A percentile compares a stretch with the other conserved stretches of the same genome.
phyloP scores from a whole-genome alignment of 164 flowering plant species.

The Sedum album region DNA sequence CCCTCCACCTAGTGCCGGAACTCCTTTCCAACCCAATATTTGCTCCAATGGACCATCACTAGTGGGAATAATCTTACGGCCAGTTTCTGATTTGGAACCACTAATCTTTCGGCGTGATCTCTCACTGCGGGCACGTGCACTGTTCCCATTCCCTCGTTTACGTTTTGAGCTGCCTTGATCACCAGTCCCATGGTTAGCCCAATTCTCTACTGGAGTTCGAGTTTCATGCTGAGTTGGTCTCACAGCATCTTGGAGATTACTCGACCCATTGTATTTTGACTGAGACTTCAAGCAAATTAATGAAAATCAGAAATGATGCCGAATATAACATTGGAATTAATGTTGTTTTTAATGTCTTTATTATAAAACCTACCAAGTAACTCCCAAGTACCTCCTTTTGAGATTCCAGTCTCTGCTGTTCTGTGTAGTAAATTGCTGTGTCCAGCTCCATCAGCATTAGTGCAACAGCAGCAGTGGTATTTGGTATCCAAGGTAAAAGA shows the following conservation, averaged over 20 bases:
- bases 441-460: slow-evolving; percentile 78
- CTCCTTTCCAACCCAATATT: slow-evolving; percentile 34
- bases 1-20: slow-evolving; percentile 44
- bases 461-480: slow-evolving; percentile 75
- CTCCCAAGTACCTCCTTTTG: slow-evolving; percentile 32
- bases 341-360: neutral
- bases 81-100: slow-evolving; percentile 27
- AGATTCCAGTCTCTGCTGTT: slow-evolving; percentile 42
- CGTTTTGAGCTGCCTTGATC: slow-evolving; percentile 25
- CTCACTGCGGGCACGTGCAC: slow-evolving; percentile 37
- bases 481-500: slow-evolving; percentile 82
- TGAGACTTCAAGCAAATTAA: slow-evolving; percentile 30
- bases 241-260: slow-evolving; percentile 27
- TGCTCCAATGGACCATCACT: slow-evolving; percentile 21
- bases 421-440: slow-evolving; percentile 45
- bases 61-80: slow-evolving; percentile 17
- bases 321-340: neutral
- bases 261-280: slow-evolving; percentile 29
- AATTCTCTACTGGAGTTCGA: slow-evolving; percentile 24
- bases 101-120: slow-evolving; percentile 35
- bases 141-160: slow-evolving; percentile 39
- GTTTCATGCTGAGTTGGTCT: slow-evolving; percentile 21
- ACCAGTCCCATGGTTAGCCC: slow-evolving; percentile 28
- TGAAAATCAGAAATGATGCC: neutral
- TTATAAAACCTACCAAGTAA: slow-evolving; percentile 39